Conservation (phyloP, 2,329 filamentous ascomycete species). For the Ascosphaera acerosa region DNA sequence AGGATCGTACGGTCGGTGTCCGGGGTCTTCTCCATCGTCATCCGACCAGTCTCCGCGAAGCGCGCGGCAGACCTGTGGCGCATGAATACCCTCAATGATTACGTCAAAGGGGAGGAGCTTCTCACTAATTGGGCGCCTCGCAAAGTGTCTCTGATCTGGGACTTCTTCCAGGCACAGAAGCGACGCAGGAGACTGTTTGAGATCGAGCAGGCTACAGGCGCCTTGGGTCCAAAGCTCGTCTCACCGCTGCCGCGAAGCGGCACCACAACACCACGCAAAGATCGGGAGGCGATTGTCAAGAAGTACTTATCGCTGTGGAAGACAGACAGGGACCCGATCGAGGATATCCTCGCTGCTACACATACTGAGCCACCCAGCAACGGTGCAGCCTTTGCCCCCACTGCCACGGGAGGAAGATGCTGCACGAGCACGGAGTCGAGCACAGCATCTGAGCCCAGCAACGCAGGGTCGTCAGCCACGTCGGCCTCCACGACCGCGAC, state of each 20-base stretch:
- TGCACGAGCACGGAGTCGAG: constrained; percentile 6
- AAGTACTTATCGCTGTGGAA: constrained; percentile 20
- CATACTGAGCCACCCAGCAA: constrained; percentile 20
- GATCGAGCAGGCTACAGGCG: constrained; percentile 37
- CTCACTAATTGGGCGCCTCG: constrained; percentile 67
- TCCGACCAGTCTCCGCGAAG: constrained; percentile 76
- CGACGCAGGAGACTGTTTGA: constrained; percentile 51
- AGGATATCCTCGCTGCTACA: constrained; percentile 19
- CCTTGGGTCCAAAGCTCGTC: constrained; percentile 17
- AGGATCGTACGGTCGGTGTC: constrained; percentile 71
- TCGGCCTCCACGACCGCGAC: constrained; percentile 2
- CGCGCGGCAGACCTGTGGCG: constrained; percentile 83
- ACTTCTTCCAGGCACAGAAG: constrained; percentile 54
- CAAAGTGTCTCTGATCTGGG: constrained; percentile 71
- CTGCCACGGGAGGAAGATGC: constrained; percentile 4
- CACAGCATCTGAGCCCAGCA: constrained; percentile 8
- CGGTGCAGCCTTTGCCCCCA: constrained; percentile 12
- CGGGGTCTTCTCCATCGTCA: constrained; percentile 60
- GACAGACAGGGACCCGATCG: constrained; percentile 17
- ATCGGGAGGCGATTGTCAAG: constrained; percentile 15
- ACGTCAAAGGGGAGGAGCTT: constrained; percentile 85
- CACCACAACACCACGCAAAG: constrained; percentile 14
- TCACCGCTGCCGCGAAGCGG: constrained; percentile 13
- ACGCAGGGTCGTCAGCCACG: constrained; percentile 5
- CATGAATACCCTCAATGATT: constrained; percentile 83